phyloP scores from a whole-genome alignment of 2,329 filamentous ascomycete genomes.

The Aspergillus transmontanensis region DNA sequence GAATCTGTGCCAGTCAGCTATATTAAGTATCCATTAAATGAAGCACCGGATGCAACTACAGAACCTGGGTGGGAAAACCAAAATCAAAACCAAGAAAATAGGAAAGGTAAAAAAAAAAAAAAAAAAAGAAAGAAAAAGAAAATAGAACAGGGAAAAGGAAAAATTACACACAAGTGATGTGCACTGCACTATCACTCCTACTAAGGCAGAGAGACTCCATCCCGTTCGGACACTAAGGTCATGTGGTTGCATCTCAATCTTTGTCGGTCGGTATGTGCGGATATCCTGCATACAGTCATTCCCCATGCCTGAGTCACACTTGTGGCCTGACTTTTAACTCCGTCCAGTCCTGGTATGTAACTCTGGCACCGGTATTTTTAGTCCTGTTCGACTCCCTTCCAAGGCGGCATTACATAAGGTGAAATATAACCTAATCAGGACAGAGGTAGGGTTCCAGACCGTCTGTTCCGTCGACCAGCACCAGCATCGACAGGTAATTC shows the following conservation, averaged over 20 bases:
- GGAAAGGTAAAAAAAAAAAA: not conserved
- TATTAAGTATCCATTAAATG: conserved; percentile 2
- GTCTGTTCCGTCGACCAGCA: not conserved
- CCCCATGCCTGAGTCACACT: not conserved
- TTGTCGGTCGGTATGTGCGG: not conserved
- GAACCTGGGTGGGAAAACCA: not conserved
- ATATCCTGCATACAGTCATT: not conserved
- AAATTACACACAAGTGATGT: conserved; percentile 3
- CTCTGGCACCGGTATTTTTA: not conserved
- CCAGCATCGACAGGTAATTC: not conserved
- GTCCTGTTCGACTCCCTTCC: not conserved
- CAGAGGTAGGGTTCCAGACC: conserved; percentile 7
- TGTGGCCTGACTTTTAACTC: not conserved
- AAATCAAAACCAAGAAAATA: not conserved
- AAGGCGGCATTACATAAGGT: not conserved
- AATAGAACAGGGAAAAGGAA: not conserved
- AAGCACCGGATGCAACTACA: conserved; percentile 2
- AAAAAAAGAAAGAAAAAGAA: too few species aligned
- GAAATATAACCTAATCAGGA: conserved; percentile 3
- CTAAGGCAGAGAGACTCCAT: not conserved
- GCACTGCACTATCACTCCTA: not conserved
- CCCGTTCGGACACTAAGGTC: not conserved
- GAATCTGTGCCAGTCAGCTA: conserved; percentile 3
- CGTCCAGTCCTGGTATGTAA: not conserved
- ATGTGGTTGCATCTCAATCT: conserved; percentile 4